Base-by-base conservation (phyloP, 306 rosid genomes). In the Astragalus glycyphyllos region DNA sequence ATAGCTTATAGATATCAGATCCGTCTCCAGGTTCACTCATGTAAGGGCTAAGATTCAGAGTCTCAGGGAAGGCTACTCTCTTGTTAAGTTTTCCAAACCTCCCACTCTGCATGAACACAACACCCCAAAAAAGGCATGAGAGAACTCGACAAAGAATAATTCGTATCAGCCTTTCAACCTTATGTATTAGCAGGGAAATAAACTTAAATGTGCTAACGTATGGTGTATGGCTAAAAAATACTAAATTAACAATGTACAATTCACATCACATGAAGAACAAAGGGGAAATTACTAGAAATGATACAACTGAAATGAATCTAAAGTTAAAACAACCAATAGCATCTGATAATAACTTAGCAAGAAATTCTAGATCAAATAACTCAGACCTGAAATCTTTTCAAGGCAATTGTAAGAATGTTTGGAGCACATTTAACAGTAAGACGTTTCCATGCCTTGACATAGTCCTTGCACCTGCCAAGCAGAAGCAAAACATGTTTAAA, bases 311-410 rank as follows among this genome's bases (percentile, higher is more conserved):
- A 38, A 26, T 26, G 31, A 26, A 31, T 75, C 45, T 40, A 23
- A 49, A 61, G 26, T 37, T 23, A 15, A 61, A 54, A 55, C 35
- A 63, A 38, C 65, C 46, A 47, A 26, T 42, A 76, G 79, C 69
- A 72, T 57, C 47, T 40, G 5, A 26, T 5, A 56, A 69, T 71
- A n/a, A 72, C 57, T 69, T 13, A 71, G 44, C 13, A 47, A 55
- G 8, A 74, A 4, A 15, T 42, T 68, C 29, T 44, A 74, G 62
- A 77, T 69, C 62, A 71, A 42, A 63, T 20, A 71, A 71, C 35
- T 76, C 80, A 38, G 73, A 95, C 99, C 99, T 95, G 97, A 84
- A 95, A 95, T 91, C 99, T 91, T 79, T 95, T 95, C 48, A 95
- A 84, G 77, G 99, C 97, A 74, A 95, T 81, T 71, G 96, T 95